Evolutionary conservation across 1,284 basidiomycete genomes (phyloP), one percentile per base, ranked within the genome.

Genomic region (Pseudozyma thailandica): DNA sequence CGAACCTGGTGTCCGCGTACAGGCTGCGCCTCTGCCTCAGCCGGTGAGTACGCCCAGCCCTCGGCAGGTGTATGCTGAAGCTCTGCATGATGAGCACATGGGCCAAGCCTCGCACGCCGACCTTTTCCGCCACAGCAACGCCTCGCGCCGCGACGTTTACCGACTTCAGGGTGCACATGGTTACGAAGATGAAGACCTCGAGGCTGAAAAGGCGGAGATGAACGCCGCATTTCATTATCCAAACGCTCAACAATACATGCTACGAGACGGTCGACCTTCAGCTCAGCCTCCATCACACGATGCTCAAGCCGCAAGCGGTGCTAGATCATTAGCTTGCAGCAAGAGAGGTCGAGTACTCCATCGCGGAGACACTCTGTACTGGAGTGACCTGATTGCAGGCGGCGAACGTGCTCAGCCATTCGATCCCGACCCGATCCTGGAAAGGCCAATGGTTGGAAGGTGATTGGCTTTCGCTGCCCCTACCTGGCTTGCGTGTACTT

Each of bases 331-430:
- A 45, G 5, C 35, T 48, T 3, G 20, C 38, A 21, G 15, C 51
- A 60, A 66, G 37, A 26, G n/a, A 15, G 57, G 68, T 15, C 62
- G 73, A 15, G 56, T 77, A 38, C 86, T 92, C 20, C 85, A 84
- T 75, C 83, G 86, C 6, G 91, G 91, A 25, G 90, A 91, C 71
- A 80, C 88, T 12, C 83, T 93, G 8, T 91, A 88, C 79, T 93
- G 91, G 91, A 90, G 91, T 78, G 89, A 92, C 76, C 88, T 93
- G 54, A 83, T 86, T 27, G 85, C 87, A 49, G 88, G 87, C 58
- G 92, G 91, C 7, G 92, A 93, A 44, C 56, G 78, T n/a, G 49
- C 64, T 28, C 61, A 71, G 44, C 78, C 78, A 4, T 73, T 79
- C 43, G 77, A 80, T 28, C 66, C 72, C 2, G 78, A 80, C 28